phyloP scores from a whole-genome alignment of 2,329 filamentous ascomycete species.

The Trichocomaceae sp. region DNA sequence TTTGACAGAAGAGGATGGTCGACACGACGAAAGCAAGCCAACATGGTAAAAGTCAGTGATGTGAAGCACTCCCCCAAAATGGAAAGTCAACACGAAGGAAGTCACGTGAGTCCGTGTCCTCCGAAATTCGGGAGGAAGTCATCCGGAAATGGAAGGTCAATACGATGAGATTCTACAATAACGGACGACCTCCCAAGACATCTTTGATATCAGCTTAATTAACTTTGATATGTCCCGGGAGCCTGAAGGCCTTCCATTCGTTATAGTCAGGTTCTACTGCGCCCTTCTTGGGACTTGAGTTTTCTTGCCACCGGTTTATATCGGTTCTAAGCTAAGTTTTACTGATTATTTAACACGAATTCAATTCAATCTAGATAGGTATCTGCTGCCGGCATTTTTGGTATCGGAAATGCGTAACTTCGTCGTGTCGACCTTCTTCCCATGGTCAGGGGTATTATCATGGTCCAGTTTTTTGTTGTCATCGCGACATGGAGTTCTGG shows the following conservation, averaged over 20 bases:
- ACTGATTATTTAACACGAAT: too few relatives aligned
- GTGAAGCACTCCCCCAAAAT: too few relatives aligned
- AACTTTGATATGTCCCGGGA: too few relatives aligned
- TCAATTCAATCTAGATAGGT: too few relatives aligned
- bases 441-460: not conserved
- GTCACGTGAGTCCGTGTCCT: not conserved
- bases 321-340: not conserved
- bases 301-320: not conserved
- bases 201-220: too few relatives aligned
- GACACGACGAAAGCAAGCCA: not conserved
- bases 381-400: too few relatives aligned
- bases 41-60: too few relatives aligned
- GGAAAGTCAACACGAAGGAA: not conserved
- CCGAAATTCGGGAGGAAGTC: not conserved
- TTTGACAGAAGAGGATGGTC: not conserved
- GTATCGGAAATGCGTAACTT: not conserved
- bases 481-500: not conserved
- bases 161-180: not conserved
- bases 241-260: too few relatives aligned
- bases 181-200: too few relatives aligned
- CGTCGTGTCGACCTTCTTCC: not conserved
- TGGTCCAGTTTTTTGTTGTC: not conserved
- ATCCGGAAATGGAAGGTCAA: not conserved
- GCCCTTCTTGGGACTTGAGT: too few relatives aligned
- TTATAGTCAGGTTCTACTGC: too few relatives aligned